Evolutionary conservation across 306 rosid genomes (phyloP), one percentile per base, ranked within the genome.

Genomic region (Rosa chinensis): DNA sequence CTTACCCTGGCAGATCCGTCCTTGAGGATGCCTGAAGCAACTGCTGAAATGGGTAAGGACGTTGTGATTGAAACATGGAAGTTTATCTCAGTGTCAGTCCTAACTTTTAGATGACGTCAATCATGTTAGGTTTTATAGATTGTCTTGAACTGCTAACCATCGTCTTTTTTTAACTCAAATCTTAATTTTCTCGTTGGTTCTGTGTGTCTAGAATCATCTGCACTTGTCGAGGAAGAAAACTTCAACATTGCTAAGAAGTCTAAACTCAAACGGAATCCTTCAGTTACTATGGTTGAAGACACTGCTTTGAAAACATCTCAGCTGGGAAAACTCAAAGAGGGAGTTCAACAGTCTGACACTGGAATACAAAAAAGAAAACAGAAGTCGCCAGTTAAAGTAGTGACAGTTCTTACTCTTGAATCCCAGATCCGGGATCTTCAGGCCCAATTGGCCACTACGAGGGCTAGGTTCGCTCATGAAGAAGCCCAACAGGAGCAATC

Each of bases 1-100:
- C 92, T 91, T 82, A 82, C 98, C 52, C 81, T 95, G 87, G 98
- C 99, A 76, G 94, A 90, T 86, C 82, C 90, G 77, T 95, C 99
- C 79, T 82, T 93, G 89, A 88, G 92, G 97, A 89, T 95, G 96
- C 98, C 97, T 17, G 85, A 67, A 66, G 80, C 93, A 59, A 86
- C 85, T 76, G 83, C 82, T 58, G 89, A 89, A 58, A 71, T 79
- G 16, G 96, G 99, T 93, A 85, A 90, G 86, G 86, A 55, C 40
- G 48, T 84, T 72, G 48, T 74, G 59, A 70, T 81, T 68, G 75
- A 32, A 45, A 62, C 71, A 10, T 9, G 52, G 61, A 37, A 64
- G 5, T 48, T 67, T 77, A 75, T 81, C 37, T 76, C 25, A 21
- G 58, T 44, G 16, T 40, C 35, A 25, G 45, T 81, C 55, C 77